Conservation (phyloP, 164 flowering plant species). For the Liriodendron chinense region DNA sequence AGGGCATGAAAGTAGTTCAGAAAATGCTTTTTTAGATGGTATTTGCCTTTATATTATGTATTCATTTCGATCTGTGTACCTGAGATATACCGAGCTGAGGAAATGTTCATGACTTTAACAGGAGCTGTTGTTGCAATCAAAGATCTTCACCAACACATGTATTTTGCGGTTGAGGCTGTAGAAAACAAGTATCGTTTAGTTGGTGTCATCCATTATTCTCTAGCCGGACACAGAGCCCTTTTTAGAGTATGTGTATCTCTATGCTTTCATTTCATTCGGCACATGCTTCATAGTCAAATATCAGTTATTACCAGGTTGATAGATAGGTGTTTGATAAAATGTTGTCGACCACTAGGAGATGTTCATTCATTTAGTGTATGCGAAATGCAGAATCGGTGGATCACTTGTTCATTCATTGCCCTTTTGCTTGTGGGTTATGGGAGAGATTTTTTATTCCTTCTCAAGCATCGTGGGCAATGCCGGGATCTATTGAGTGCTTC, state of each 20-base stretch:
- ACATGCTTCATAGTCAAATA: constrained; percentile 2
- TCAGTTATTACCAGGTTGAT: too few relatives aligned
- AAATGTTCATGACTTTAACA: constrained; percentile 23
- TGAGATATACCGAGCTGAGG: constrained; percentile 8
- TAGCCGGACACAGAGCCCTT: constrained; percentile 82
- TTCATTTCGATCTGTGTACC: background rate
- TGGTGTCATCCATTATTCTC: constrained; percentile 80
- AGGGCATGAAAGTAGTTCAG: constrained; percentile 28
- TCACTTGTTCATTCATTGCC: too few relatives aligned
- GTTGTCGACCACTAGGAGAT: background rate
- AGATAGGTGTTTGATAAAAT: background rate
- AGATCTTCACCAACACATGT: constrained; percentile 88
- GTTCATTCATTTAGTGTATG: too few relatives aligned
- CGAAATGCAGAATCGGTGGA: too few relatives aligned
- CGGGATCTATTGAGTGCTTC: too few relatives aligned
- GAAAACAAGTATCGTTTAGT: constrained; percentile 42
- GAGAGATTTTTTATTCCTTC: too few relatives aligned
- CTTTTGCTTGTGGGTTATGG: too few relatives aligned
- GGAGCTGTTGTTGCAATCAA: constrained; percentile 88
- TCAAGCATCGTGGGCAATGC: too few relatives aligned
- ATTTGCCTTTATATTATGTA: constrained; percentile 6
- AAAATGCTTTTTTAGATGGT: constrained; percentile 67
- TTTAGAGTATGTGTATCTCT: constrained; percentile 61
- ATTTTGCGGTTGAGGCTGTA: constrained; percentile 59
- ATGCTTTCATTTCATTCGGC: constrained; percentile 13